These are phyloP conservation scores for Houttuynia cordata DNA, from an alignment of 164 flowering plant species.

Conservation along the genomic window DNA sequence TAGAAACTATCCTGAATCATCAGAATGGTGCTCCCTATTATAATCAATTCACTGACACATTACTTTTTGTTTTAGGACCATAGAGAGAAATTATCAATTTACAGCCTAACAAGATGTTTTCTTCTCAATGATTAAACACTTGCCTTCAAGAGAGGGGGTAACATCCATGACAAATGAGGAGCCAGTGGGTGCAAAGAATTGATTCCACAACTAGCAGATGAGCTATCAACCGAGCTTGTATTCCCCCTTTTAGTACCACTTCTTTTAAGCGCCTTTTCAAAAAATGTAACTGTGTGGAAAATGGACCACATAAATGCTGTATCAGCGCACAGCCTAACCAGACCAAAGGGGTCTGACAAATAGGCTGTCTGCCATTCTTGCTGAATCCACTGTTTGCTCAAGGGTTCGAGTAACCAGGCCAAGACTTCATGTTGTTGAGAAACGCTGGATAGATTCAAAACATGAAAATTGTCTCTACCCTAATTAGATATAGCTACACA, in stretches of 20 bases:
- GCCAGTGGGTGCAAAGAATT: conserved; percentile 61
- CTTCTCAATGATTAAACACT: conserved; percentile 6
- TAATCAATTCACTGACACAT: no score
- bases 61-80: no score
- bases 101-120: no score
- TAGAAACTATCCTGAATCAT: no score
- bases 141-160: conserved; percentile 90
- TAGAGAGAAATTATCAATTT: no score
- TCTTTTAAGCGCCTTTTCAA: conserved; percentile 94
- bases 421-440: conserved; percentile 94
- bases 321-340: conserved; percentile 58
- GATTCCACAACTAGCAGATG: conserved; percentile 14
- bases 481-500: neutral
- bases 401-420: conserved; percentile 91
- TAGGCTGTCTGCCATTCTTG: conserved; percentile 81
- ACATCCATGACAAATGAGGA: conserved; percentile 87
- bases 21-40: no score
- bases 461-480: neutral
- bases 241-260: conserved; percentile 59
- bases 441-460: conserved; percentile 31
- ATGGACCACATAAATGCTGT: conserved; percentile 79
- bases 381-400: conserved; percentile 76
- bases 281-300: conserved; percentile 84
- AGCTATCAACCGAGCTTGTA: conserved; percentile 24
- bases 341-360: conserved; percentile 64